Evolutionary conservation across 2,329 filamentous ascomycete genomes (phyloP).

Genomic region (Fusarium torulosum): DNA sequence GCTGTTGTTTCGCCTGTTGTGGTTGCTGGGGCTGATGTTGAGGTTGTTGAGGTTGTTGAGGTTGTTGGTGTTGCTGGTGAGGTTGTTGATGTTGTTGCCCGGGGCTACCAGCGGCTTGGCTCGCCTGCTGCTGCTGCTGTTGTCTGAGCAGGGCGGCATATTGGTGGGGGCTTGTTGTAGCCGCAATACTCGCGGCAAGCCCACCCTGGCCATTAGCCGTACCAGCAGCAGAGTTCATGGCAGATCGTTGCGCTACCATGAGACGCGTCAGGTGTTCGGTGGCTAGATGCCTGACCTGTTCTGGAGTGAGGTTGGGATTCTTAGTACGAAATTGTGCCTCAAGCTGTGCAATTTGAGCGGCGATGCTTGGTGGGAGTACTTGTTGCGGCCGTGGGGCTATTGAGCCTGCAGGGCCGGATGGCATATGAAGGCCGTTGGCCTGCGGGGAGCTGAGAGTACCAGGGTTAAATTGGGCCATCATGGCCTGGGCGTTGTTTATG

Average conservation of each 20-base stretch:
- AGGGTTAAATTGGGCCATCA: conserved; percentile 64
- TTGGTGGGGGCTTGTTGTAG: conserved; percentile 67
- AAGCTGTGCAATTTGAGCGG: conserved; percentile 64
- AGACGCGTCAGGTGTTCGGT: conserved; percentile 62
- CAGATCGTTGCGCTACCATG: conserved; percentile 63
- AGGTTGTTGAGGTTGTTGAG: conserved; percentile 41
- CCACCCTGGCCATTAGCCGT: conserved; percentile 59
- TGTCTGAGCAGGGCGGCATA: conserved; percentile 70
- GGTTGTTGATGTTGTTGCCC: conserved; percentile 47
- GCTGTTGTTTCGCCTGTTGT: conserved; percentile 33
- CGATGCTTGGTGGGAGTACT: conserved; percentile 60
- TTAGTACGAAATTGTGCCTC: conserved; percentile 65
- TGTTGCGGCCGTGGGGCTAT: conserved; percentile 58
- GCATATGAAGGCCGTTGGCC: conserved; percentile 61
- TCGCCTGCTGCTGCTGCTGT: conserved; percentile 65
- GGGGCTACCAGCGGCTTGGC: conserved; percentile 49
- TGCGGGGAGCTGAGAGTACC: conserved; percentile 59
- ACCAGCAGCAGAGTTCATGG: conserved; percentile 68
- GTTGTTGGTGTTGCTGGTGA: conserved; percentile 46
- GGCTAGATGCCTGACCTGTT: conserved; percentile 64
- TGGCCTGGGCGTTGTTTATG: conserved; percentile 64
- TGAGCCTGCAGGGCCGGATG: conserved; percentile 59
- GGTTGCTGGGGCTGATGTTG: conserved; percentile 30
- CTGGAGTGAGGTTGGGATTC: conserved; percentile 64
- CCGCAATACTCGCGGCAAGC: conserved; percentile 62